Conservation (phyloP, 2,329 filamentous ascomycete species). For the Trichoderma cornu-damae region DNA sequence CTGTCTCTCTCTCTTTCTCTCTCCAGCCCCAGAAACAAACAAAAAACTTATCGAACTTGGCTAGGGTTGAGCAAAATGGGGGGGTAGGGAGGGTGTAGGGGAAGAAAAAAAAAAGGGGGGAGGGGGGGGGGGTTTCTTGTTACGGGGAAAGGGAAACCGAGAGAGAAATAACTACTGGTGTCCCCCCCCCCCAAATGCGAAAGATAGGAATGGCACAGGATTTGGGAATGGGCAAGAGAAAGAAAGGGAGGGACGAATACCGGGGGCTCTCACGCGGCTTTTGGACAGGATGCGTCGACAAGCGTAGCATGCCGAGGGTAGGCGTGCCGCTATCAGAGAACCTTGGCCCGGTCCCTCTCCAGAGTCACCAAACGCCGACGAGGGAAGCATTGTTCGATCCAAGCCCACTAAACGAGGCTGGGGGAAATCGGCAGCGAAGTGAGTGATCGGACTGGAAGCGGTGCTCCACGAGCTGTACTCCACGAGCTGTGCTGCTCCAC, state of each 20-base stretch:
- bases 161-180: conserved; percentile 4
- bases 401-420: conserved; percentile 1
- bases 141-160: conserved; percentile 12
- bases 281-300: conserved; percentile 3
- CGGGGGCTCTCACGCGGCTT: background rate
- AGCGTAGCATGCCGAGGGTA: conserved; percentile 10
- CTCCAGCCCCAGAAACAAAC: background rate
- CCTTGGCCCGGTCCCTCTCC: conserved; percentile 3
- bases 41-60: conserved; percentile 3
- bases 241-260: conserved; percentile 11
- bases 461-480: too few species aligned
- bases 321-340: conserved; percentile 17
- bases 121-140: too few species aligned
- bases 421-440: conserved; percentile 16
- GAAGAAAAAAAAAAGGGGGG: background rate
- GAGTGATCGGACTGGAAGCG: conserved; percentile 14
- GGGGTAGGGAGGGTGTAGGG: conserved; percentile 8
- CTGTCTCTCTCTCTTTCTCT: background rate
- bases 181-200: conserved; percentile 11
- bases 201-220: conserved; percentile 15
- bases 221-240: conserved; percentile 3
- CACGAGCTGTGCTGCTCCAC: background rate
- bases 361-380: background rate
- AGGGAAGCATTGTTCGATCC: conserved; percentile 10
- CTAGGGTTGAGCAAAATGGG: conserved; percentile 8